These are phyloP conservation scores for Bertia moriformis DNA, from an alignment of 2,329 filamentous ascomycete species.

Conservation along the genomic window DNA sequence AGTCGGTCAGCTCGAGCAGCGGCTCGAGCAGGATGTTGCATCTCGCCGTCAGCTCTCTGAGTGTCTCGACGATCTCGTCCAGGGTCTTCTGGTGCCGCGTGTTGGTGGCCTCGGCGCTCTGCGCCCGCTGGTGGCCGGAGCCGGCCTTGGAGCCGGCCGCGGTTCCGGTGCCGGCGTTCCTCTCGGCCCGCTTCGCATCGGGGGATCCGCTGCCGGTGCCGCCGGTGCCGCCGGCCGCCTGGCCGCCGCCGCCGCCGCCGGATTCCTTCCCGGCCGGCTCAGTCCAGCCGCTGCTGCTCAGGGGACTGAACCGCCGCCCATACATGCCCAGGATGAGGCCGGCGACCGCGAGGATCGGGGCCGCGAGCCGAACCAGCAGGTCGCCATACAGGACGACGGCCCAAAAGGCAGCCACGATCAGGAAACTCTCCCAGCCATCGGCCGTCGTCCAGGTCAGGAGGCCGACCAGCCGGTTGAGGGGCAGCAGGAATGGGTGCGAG, in stretches of 20 bases:
- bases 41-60: constrained; percentile 77
- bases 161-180: constrained; percentile 9
- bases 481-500: constrained; percentile 84
- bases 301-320: constrained; percentile 70
- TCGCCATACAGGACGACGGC: constrained; percentile 74
- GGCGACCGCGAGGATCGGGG: constrained; percentile 68
- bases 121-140: constrained; percentile 24
- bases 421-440: constrained; percentile 93
- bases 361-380: constrained; percentile 63
- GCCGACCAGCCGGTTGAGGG: constrained; percentile 72
- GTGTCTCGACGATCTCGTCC: constrained; percentile 89
- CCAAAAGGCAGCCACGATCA: constrained; percentile 78
- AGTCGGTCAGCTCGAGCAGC: constrained; percentile 76
- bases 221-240: constrained; percentile 1
- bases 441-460: constrained; percentile 85
- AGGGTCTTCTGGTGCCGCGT: constrained; percentile 81
- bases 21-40: constrained; percentile 89
- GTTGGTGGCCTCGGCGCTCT: constrained; percentile 42
- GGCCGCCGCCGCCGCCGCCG: constrained; percentile 11
- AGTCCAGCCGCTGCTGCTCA: constrained; percentile 69
- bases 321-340: constrained; percentile 86
- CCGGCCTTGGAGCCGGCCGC: constrained; percentile 8
- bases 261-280: constrained; percentile 25
- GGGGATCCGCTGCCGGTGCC: constrained; percentile 2
- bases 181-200: constrained; percentile 2